Conservation (phyloP, 2,329 filamentous ascomycete species). For the Fusarium xylarioides region DNA sequence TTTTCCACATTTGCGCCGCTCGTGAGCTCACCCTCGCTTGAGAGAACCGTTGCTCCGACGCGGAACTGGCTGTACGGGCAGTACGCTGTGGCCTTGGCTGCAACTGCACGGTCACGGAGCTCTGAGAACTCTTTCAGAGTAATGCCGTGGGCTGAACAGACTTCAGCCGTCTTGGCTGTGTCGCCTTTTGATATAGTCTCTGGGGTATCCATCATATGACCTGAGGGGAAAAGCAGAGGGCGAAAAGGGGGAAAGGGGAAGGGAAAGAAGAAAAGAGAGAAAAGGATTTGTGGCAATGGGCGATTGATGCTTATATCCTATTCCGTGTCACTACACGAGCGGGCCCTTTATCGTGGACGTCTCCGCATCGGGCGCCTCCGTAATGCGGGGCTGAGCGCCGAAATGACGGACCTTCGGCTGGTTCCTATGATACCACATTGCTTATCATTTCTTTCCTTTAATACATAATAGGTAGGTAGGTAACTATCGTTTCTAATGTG, state of each 20-base stretch:
- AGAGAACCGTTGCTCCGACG: slow-evolving; percentile 83
- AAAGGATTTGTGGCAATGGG: neutral
- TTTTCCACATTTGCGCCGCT: slow-evolving; percentile 92
- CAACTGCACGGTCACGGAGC: slow-evolving; percentile 69
- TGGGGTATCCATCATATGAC: slow-evolving; percentile 27
- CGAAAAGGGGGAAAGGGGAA: neutral
- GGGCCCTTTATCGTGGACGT: slow-evolving; percentile 32
- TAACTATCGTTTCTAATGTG: neutral
- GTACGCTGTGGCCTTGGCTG: slow-evolving; percentile 82
- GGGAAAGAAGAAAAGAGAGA: neutral
- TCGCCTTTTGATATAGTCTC: slow-evolving; percentile 43
- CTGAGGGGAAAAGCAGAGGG: neutral
- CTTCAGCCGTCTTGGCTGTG: slow-evolving; percentile 39
- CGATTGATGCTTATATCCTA: slow-evolving; percentile 19
- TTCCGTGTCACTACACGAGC: slow-evolving; percentile 21
- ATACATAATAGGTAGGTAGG: neutral
- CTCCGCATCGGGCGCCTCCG: slow-evolving; percentile 40
- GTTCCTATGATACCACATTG: slow-evolving; percentile 6
- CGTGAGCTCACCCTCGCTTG: slow-evolving; percentile 52
- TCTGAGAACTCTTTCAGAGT: slow-evolving; percentile 69
- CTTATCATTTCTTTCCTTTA: neutral
- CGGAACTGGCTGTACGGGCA: slow-evolving; percentile 94
- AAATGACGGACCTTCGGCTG: slow-evolving; percentile 19
- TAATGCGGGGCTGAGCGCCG: slow-evolving; percentile 38
- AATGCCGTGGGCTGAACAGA: slow-evolving; percentile 56